These are phyloP conservation scores for Phaeosphaeria sp. DNA, from an alignment of 2,329 filamentous ascomycete species.

Conservation along the genomic window DNA sequence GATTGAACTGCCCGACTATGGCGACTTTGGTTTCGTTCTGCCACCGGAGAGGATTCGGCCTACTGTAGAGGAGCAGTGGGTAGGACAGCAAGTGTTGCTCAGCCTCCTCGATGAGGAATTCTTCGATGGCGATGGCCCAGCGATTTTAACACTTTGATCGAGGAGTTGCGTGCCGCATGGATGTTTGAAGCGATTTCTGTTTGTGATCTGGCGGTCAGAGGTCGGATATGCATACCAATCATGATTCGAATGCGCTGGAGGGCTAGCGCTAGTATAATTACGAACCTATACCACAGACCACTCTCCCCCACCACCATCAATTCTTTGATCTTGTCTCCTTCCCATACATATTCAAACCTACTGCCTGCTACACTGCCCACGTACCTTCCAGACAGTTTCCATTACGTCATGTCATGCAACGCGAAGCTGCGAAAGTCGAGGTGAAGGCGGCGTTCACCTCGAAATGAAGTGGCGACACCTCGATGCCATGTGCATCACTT, in stretches of 20 bases:
- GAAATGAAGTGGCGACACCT: neutral
- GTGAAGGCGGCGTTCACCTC: constrained; percentile 6
- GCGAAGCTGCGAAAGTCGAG: constrained; percentile 10
- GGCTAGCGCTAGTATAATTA: neutral
- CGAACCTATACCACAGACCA: too few relatives aligned
- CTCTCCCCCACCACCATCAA: too few relatives aligned
- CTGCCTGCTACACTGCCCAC: too few relatives aligned
- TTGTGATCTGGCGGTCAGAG: neutral
- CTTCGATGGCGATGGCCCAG: constrained; percentile 35
- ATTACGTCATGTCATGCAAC: neutral
- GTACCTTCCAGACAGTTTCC: neutral
- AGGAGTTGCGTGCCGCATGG: too few relatives aligned
- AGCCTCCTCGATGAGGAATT: constrained; percentile 34
- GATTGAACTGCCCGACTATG: constrained; percentile 57
- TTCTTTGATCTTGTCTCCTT: too few relatives aligned
- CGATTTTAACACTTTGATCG: constrained; percentile 8
- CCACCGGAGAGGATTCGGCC: constrained; percentile 56
- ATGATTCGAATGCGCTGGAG: neutral
- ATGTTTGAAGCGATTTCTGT: neutral
- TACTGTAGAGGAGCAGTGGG: constrained; percentile 55
- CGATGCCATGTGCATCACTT: neutral
- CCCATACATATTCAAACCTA: too few relatives aligned
- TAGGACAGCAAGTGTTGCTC: constrained; percentile 40
- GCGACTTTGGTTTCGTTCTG: constrained; percentile 57
- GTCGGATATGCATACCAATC: neutral